phyloP scores from a whole-genome alignment of 2,329 filamentous ascomycete genomes.

The Apiospora saccharicola region DNA sequence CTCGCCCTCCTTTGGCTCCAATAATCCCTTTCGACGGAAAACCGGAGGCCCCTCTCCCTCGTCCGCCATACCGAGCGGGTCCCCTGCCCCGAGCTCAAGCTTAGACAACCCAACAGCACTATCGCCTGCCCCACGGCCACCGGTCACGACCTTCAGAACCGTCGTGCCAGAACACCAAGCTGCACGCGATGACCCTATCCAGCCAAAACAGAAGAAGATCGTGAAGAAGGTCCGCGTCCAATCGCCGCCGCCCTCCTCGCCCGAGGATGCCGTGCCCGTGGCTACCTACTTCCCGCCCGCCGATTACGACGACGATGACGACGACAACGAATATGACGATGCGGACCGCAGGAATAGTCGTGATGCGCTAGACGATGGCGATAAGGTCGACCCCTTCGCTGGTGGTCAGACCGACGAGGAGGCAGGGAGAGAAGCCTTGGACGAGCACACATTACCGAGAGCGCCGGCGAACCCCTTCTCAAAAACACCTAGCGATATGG shows the following conservation, averaged over 20 bases:
- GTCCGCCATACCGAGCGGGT: constrained; percentile 23
- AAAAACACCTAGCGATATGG: constrained; percentile 61
- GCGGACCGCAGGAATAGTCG: constrained; percentile 39
- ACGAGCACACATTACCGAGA: constrained; percentile 34
- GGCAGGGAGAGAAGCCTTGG: constrained; percentile 26
- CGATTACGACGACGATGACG: constrained; percentile 34
- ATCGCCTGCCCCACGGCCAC: constrained; percentile 31
- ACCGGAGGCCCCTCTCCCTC: constrained; percentile 29
- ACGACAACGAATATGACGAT: constrained; percentile 30
- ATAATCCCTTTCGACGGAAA: constrained; percentile 63
- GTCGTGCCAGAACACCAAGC: constrained; percentile 43
- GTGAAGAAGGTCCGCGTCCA: constrained; percentile 73
- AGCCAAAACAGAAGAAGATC: constrained; percentile 54
- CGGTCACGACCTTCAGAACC: constrained; percentile 42
- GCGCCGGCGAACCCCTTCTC: constrained; percentile 63
- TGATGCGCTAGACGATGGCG: constrained; percentile 38
- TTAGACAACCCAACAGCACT: constrained; percentile 10
- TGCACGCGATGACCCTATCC: constrained; percentile 44
- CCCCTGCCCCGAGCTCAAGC: constrained; percentile 23
- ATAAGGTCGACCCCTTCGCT: constrained; percentile 37
- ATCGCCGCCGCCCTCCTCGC: constrained; percentile 68
- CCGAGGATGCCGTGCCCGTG: constrained; percentile 55
- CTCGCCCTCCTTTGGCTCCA: constrained; percentile 48
- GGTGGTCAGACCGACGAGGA: constrained; percentile 29
- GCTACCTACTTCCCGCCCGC: constrained; percentile 34